Base-by-base conservation (phyloP, 2,329 filamentous ascomycete species). In the Seiridium cupressi region DNA sequence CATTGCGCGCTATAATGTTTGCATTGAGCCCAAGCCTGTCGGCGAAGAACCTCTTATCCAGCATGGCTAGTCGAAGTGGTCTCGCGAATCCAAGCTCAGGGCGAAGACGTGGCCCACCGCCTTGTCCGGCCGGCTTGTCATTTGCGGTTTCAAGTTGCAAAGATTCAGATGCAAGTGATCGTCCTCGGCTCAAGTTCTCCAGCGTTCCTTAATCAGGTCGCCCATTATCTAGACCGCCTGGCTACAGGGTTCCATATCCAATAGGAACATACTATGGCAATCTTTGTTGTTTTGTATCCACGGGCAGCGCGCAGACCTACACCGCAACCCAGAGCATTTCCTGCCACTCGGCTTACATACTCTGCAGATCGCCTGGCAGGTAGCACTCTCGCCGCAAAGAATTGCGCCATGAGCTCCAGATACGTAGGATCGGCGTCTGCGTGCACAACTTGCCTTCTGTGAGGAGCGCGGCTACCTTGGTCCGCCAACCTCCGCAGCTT, bases 191-290 rank as follows among this genome's bases (percentile, higher is more conserved):
- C 55, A 55, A 49, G 55, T 58, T 51, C 55, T 58, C 51, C 55
- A 49, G 54, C 38, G 54, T 18, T 38, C 26, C 8, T 42, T 31
- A 26, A 57, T 32, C 5, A 38, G 55, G 54, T 48, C 59, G 51
- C 51, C 57, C 58, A 54, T 55, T 58, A 59, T 56, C 60, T 59
- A 59, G 60, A 59, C 60, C 60, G 51, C 51, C 46, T 40, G 47
- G 31, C 42, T 59, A 56, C 48, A 59, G 38, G 47, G 13, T 13
- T 32, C 13, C 9, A 51, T 36, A 32, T 57, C 60, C 60, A 61
- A 61, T 61, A 57, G 51, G 60, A 61, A 53, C 18, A 8, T 18
- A 18, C 60, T 57, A 42, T 44, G 31, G 35, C 26, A 42, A 36
- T 57, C 13, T 54, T 51, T 34, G 57, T 49, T 49, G 51, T 57